Evolutionary conservation across 208 protist species (phyloP).

Genomic region (Leishmania lainsoni): DNA sequence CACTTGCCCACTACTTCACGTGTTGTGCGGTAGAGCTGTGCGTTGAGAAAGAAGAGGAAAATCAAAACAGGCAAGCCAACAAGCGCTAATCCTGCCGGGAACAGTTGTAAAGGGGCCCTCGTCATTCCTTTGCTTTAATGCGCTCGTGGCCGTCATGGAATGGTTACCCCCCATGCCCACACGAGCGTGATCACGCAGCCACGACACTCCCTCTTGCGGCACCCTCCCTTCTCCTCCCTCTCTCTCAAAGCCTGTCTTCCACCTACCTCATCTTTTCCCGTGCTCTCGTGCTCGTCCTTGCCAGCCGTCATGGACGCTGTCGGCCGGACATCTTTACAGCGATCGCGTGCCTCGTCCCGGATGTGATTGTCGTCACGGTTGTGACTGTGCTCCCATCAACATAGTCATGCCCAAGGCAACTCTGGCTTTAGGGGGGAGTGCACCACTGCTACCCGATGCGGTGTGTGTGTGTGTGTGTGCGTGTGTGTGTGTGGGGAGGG

Average conservation of each 20-base stretch:
- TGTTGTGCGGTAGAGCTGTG: too few species aligned
- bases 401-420: slow-evolving; percentile 13
- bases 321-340: slow-evolving; percentile 3
- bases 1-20: too few species aligned
- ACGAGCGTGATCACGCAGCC: too few species aligned
- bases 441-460: slow-evolving; percentile 44
- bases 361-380: slow-evolving; percentile 41
- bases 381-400: slow-evolving; percentile 40
- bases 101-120: neutral
- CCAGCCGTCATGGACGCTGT: neutral
- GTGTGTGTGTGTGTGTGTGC: neutral
- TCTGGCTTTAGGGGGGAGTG: too few species aligned
- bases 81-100: too few species aligned
- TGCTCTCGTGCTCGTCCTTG: neutral
- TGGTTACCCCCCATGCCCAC: neutral
- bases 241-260: neutral
- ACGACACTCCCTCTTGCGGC: too few species aligned
- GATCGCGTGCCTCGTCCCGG: slow-evolving; percentile 24
- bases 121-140: neutral
- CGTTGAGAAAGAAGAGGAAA: too few species aligned
- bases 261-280: neutral
- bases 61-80: too few species aligned
- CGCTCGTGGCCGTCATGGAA: neutral
- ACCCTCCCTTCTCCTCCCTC: too few species aligned
- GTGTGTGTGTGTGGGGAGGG: neutral